Evolutionary conservation across 2,329 filamentous ascomycete species (phyloP).

Genomic region (Ceratocystis ficicola): DNA sequence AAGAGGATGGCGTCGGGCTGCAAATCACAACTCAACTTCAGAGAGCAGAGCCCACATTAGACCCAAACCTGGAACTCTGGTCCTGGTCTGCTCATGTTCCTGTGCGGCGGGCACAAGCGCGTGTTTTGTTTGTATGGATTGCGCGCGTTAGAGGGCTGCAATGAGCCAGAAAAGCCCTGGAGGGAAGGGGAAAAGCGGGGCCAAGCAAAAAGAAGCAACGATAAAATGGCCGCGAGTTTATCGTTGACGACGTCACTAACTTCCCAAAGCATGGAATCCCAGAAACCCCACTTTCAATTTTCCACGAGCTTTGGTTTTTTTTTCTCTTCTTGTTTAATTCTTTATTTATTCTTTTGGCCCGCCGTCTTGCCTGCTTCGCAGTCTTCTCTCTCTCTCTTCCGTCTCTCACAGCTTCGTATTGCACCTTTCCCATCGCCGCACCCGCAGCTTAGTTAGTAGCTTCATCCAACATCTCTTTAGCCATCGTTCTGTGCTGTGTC

Average conservation of each 20-base stretch:
- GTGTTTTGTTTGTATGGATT: too few species aligned
- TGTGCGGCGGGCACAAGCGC: too few species aligned
- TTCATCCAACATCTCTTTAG: neutral
- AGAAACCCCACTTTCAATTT: constrained; percentile 6
- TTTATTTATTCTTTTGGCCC: neutral
- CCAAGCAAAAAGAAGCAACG: neutral
- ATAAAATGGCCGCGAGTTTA: neutral
- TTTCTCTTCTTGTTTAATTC: neutral
- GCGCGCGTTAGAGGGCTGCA: neutral
- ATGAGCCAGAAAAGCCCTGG: neutral
- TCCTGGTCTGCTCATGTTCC: too few species aligned
- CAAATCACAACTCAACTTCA: too few species aligned
- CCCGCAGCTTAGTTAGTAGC: neutral
- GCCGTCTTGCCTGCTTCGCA: neutral
- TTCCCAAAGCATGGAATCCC: constrained; percentile 5
- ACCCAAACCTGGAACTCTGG: too few species aligned
- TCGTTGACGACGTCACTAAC: neutral
- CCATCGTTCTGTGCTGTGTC: neutral
- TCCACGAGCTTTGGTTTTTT: neutral
- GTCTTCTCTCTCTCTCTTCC: neutral
- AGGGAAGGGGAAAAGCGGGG: neutral
- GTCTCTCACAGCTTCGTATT: neutral
- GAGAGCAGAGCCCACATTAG: too few species aligned
- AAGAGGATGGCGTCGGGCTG: too few species aligned
- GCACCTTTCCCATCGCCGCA: neutral